These are phyloP conservation scores for Vinca minor DNA, from an alignment of 257 asterid genomes.

Conservation along the genomic window DNA sequence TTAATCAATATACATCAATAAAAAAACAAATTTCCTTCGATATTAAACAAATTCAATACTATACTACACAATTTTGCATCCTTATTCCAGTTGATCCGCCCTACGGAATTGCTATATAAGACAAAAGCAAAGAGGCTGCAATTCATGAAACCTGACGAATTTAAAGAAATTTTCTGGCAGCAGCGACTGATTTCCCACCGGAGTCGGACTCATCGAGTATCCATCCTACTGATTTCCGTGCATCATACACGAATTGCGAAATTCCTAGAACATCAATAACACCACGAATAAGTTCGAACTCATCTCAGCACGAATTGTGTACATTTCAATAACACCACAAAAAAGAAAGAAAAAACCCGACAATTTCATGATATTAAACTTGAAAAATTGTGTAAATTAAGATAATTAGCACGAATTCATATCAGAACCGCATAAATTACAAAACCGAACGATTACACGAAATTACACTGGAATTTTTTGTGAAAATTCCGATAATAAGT, in stretches of 20 bases:
- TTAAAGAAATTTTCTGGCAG: constrained; percentile 45
- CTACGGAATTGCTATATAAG: not conserved
- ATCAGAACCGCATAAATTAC: no score
- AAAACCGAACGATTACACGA: no score
- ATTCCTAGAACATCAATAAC: constrained; percentile 42
- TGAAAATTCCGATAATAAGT: not conserved
- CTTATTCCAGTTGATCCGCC: constrained; percentile 7
- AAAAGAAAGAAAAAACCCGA: no score
- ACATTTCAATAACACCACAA: no score
- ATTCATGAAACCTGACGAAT: constrained; percentile 39
- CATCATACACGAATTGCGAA: constrained; percentile 63
- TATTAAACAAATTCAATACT: no score
- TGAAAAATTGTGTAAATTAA: no score
- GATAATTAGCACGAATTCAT: no score
- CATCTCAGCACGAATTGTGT: no score
- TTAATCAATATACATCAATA: not conserved
- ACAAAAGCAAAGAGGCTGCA: not conserved
- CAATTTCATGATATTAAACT: no score
- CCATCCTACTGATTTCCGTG: constrained; percentile 81
- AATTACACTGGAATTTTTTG: no score
- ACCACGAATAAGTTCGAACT: not conserved
- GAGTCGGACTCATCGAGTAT: constrained; percentile 52
- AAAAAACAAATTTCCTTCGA: not conserved
- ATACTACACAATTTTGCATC: not conserved
- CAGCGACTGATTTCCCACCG: constrained; percentile 30